phyloP scores from a whole-genome alignment of 2,329 filamentous ascomycete genomes.

The Curvularia sp. region DNA sequence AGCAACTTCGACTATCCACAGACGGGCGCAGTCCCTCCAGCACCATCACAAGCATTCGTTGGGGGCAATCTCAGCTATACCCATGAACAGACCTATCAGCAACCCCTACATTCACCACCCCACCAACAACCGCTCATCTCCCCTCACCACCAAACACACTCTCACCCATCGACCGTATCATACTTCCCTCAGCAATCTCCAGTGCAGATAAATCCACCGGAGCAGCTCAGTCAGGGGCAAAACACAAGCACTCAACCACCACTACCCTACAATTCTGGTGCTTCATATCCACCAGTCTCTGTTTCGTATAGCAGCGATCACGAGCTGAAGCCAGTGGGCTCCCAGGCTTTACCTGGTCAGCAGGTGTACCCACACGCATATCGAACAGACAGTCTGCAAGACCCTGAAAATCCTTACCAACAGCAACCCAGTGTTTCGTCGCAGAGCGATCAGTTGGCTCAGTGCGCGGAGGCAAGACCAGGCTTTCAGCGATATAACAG shows the following conservation, averaged over 20 bases:
- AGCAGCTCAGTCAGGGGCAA: conserved; percentile 32
- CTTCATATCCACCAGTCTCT: conserved; percentile 36
- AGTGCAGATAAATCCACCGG: conserved; percentile 33
- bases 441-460: conserved; percentile 34
- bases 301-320: conserved; percentile 33
- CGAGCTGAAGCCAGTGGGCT: conserved; percentile 29
- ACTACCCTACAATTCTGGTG: conserved; percentile 34
- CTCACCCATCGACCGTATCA: conserved; percentile 38
- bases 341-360: conserved; percentile 32
- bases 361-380: conserved; percentile 37
- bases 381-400: conserved; percentile 25
- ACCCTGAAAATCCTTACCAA: conserved; percentile 34
- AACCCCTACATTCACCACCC: conserved; percentile 42
- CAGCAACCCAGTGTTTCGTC: conserved; percentile 32
- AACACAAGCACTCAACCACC: conserved; percentile 26
- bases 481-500: conserved; percentile 33
- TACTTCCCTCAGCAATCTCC: conserved; percentile 45
- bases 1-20: conserved; percentile 37
- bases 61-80: conserved; percentile 28
- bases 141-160: conserved; percentile 38
- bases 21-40: conserved; percentile 17
- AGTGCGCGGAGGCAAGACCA: conserved; percentile 31
- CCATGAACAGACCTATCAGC: conserved; percentile 38
- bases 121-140: conserved; percentile 39
- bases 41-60: conserved; percentile 25